Evolutionary conservation across 768 basidiomycete species (phyloP).

Genomic region (Tubosaeta brunneosetosa): DNA sequence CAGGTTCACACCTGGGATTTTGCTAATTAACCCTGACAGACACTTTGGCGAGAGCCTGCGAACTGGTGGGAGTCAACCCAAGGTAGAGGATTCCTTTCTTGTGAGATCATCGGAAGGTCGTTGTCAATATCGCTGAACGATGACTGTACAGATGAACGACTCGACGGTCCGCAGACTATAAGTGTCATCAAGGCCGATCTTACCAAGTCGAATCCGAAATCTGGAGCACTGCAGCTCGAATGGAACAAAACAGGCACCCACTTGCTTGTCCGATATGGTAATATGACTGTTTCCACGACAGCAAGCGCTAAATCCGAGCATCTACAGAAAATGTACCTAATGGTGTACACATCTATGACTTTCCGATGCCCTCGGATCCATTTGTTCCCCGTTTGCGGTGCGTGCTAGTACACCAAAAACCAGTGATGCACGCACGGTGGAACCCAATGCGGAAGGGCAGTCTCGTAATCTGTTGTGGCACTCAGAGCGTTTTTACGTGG

Average conservation of each 20-base stretch:
- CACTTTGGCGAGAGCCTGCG: constrained; percentile 78
- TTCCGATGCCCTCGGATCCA: constrained; percentile 55
- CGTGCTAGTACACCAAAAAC: constrained; percentile 60
- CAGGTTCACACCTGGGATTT: not conserved
- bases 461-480: constrained; percentile 63
- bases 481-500: constrained; percentile 69
- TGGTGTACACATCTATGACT: constrained; percentile 65
- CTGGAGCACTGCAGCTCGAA: constrained; percentile 66
- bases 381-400: constrained; percentile 60
- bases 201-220: constrained; percentile 60
- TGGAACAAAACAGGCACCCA: constrained; percentile 78
- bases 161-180: constrained; percentile 53
- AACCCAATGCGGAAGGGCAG: constrained; percentile 78
- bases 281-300: constrained; percentile 4
- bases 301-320: not conserved
- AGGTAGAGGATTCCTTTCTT: constrained; percentile 84
- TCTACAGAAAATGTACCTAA: constrained; percentile 57
- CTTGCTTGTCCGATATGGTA: constrained; percentile 72
- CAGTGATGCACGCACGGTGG: constrained; percentile 70
- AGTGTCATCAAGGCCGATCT: constrained; percentile 48
- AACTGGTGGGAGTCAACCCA: constrained; percentile 82
- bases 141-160: constrained; percentile 52
- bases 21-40: constrained; percentile 38
- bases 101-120: constrained; percentile 37
- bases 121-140: not conserved